These are phyloP conservation scores for Pilasporangium apinafurcum DNA, from an alignment of 352 stramenopile genomes.

Conservation along the genomic window DNA sequence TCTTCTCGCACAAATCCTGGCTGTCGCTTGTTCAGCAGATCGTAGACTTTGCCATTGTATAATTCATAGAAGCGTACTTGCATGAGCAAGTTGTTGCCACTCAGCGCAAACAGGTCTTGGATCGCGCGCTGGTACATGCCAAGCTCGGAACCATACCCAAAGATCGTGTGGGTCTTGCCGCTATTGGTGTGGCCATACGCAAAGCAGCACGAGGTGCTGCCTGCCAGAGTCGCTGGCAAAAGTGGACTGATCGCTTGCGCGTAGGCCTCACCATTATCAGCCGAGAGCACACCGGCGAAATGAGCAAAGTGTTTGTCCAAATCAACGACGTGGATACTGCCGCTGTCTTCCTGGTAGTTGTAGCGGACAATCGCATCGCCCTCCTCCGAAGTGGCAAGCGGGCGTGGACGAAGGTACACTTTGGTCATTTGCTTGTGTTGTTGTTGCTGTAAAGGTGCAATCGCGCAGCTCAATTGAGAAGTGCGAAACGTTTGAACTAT, in stretches of 20 bases:
- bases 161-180: conserved; percentile 62
- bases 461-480: no score
- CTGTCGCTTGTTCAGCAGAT: conserved; percentile 36
- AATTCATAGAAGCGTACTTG: conserved; percentile 54
- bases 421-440: conserved; percentile 28
- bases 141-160: conserved; percentile 33
- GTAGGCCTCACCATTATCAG: conserved; percentile 24
- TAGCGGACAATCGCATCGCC: conserved; percentile 15
- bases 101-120: conserved; percentile 20
- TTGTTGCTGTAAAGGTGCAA: no score
- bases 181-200: conserved; percentile 54
- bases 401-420: conserved; percentile 29
- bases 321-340: neutral
- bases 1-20: conserved; percentile 45
- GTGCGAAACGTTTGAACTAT: no score
- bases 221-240: conserved; percentile 12
- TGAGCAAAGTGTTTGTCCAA: conserved; percentile 21
- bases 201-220: conserved; percentile 43
- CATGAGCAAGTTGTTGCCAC: conserved; percentile 11
- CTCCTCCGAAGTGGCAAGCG: conserved; percentile 16
- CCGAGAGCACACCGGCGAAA: conserved; percentile 29
- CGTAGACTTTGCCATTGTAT: conserved; percentile 52
- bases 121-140: conserved; percentile 34
- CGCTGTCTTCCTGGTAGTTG: neutral
- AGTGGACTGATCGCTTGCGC: conserved; percentile 20